Conservation (phyloP, 176 grass and related monocot genomes). For the Ensete glaucum region DNA sequence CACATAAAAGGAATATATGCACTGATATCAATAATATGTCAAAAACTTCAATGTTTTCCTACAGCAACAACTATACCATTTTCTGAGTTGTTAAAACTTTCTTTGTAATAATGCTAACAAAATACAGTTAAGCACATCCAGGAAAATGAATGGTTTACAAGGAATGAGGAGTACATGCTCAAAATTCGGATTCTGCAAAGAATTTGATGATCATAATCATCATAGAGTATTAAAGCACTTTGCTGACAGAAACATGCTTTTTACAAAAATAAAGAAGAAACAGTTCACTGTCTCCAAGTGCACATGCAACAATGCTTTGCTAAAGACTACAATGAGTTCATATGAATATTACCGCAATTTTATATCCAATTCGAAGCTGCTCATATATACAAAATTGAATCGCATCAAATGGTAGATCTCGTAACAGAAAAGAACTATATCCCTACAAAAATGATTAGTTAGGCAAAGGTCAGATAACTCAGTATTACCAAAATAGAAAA, state of each 20-base stretch:
- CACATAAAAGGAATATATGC: no score
- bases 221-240: neutral
- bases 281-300: neutral
- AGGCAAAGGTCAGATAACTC: neutral
- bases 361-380: conserved; percentile 92
- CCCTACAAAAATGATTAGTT: conserved; percentile 39
- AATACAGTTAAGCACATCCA: no score
- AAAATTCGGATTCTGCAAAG: neutral
- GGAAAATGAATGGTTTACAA: neutral
- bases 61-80: no score
- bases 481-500: neutral
- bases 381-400: conserved; percentile 97
- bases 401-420: conserved; percentile 90
- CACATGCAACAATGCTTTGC: neutral
- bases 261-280: neutral
- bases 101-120: neutral
- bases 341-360: conserved; percentile 32
- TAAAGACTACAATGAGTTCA: neutral
- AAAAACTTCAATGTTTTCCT: no score
- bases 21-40: no score
- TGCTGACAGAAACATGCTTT: neutral
- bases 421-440: conserved; percentile 84
- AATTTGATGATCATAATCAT: neutral
- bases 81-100: neutral
- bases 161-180: neutral